Evolutionary conservation across 495 filamentous ascomycete genomes (phyloP), one percentile per base, ranked within the genome.

Genomic region (Letharia columbiana): DNA sequence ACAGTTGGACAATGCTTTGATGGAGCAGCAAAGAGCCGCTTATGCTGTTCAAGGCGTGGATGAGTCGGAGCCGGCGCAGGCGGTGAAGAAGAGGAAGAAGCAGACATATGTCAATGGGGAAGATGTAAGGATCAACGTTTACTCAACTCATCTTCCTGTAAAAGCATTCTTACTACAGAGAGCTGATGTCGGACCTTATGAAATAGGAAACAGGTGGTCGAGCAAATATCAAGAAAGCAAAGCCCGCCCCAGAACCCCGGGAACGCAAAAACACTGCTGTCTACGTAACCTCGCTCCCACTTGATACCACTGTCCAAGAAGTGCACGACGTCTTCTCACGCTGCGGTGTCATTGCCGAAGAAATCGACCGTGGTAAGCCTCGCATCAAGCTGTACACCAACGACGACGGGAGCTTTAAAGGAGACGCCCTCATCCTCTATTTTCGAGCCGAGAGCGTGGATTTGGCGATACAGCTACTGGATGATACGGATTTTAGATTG

Each of bases 361-460:
- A 93, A 74, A 91, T 94, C 68, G 94, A 98, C 71, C 87, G 82
- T 67, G 88, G 89, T 61, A 82, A 84, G 45, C 89, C 89, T 18
- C 89, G 95, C 56, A 90, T 99, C 77, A 97, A 96, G 78, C 85
- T 99, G 75, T 98, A 99, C 76, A 85, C 78, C 10, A 87, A 96
- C 73, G 87, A 90, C 12, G 74, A 86, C 3, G 94, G 91, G 0
- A 85, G 83, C 4, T 91, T 95, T 79, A 98, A 97, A 75, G 95
- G 95, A 59, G 92, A 98, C 72, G 91, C 89, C 10, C 82, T 98
- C 18, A 81, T 99, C 42, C 90, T 98, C 44, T 99, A 91, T 77
- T 96, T 96, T 81, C 89, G 92, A 65, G 87, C 91, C 0, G 91
- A 96, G 74, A 91, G 88, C 33, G 92, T 99, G 69, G 79, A 88